A percentile compares a stretch with the other conserved stretches of the same genome.
Evolutionary conservation across 1,284 basidiomycete genomes (phyloP).

Genomic region (Gastroboletus turbinatus): DNA sequence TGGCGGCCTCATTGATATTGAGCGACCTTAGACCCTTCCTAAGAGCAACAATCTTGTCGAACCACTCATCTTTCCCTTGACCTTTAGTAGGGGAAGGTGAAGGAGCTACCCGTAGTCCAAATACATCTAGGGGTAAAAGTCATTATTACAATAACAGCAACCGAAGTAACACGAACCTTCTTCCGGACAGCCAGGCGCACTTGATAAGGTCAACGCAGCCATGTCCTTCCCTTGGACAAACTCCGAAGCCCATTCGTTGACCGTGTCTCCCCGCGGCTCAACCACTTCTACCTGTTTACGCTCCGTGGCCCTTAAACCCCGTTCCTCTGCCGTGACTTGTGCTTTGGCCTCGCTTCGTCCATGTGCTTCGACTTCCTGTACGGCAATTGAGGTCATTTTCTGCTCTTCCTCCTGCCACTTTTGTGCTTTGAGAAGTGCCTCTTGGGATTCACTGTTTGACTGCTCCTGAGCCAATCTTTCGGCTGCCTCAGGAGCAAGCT

Average conservation of each 20-base stretch:
- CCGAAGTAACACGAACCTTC: slow-evolving; percentile 28
- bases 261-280: slow-evolving; percentile 5
- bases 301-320: background rate
- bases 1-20: slow-evolving; percentile 54
- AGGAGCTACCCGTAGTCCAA: slow-evolving; percentile 45
- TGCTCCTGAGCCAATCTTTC: slow-evolving; percentile 34
- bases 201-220: background rate
- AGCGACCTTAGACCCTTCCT: slow-evolving; percentile 62
- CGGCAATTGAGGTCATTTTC: slow-evolving; percentile 6
- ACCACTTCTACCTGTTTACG: slow-evolving; percentile 17
- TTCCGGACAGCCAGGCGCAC: slow-evolving; percentile 1
- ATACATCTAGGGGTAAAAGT: slow-evolving; percentile 48
- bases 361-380: slow-evolving; percentile 29
- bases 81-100: slow-evolving; percentile 33
- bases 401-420: slow-evolving; percentile 31
- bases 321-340: slow-evolving; percentile 26
- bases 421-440: slow-evolving; percentile 21
- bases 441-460: slow-evolving; percentile 32
- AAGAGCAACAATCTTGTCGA: slow-evolving; percentile 43
- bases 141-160: slow-evolving; percentile 1
- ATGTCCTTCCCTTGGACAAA: background rate
- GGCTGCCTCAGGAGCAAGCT: slow-evolving; percentile 22
- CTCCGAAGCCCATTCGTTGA: background rate
- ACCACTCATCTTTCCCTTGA: slow-evolving; percentile 38
- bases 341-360: slow-evolving; percentile 33